Evolutionary conservation across 352 stramenopile species (phyloP).

Genomic region (Globisporangium acanthophoron): DNA sequence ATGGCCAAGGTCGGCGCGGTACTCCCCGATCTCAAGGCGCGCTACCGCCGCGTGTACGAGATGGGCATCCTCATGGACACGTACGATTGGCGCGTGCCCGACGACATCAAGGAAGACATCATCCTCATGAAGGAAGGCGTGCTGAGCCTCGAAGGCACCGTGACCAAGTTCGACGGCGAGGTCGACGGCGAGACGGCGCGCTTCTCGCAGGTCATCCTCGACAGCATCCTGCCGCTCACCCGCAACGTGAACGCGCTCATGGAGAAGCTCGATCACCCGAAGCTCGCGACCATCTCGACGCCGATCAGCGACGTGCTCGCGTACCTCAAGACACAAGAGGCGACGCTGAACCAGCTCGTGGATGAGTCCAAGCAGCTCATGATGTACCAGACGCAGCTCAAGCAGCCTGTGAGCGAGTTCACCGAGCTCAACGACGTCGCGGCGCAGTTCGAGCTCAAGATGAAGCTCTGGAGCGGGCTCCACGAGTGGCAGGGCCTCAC

Average conservation of each 20-base stretch:
- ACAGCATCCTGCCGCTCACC: constrained; percentile 79
- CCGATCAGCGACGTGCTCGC: constrained; percentile 71
- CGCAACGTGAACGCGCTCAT: constrained; percentile 61
- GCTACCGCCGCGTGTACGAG: constrained; percentile 77
- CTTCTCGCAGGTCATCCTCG: constrained; percentile 88
- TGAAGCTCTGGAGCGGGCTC: constrained; percentile 86
- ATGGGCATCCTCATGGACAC: constrained; percentile 91
- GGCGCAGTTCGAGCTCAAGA: constrained; percentile 86
- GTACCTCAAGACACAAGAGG: constrained; percentile 69
- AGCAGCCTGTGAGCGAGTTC: constrained; percentile 86
- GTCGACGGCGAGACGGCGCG: constrained; percentile 89
- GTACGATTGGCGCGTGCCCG: constrained; percentile 87
- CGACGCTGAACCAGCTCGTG: constrained; percentile 63
- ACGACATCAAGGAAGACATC: constrained; percentile 91
- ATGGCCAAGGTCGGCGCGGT: constrained; percentile 68
- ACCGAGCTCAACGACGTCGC: constrained; percentile 86
- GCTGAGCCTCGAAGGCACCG: constrained; percentile 81
- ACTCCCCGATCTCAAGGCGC: constrained; percentile 60
- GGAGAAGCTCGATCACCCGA: constrained; percentile 81
- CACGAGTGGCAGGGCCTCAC: constrained; percentile 83
- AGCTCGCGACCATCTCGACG: constrained; percentile 69
- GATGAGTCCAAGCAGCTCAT: constrained; percentile 81
- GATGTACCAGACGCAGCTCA: constrained; percentile 86
- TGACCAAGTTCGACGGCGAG: constrained; percentile 87
- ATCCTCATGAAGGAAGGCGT: constrained; percentile 93